Evolutionary conservation across 2,329 filamentous ascomycete species (phyloP).

Genomic region (Huntiella bhutanensis): DNA sequence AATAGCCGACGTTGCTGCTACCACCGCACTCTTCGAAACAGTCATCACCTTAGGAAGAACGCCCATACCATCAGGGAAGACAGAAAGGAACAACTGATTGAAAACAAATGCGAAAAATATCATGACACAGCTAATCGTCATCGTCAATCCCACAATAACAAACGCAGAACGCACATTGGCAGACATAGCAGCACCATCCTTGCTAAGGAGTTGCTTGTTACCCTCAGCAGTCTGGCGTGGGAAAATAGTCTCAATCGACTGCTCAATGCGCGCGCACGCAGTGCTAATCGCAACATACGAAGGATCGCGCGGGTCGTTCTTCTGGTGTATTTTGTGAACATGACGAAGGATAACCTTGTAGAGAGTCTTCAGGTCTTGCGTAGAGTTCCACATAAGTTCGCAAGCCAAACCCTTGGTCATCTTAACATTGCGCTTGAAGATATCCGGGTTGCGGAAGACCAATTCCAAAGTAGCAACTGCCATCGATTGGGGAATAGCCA

Average conservation of each 20-base stretch:
- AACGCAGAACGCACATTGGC: constrained; percentile 47
- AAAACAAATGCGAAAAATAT: constrained; percentile 10
- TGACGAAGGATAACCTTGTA: constrained; percentile 70
- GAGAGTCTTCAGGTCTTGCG: constrained; percentile 67
- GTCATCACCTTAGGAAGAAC: neutral
- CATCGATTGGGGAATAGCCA: constrained; percentile 92
- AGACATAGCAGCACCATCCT: constrained; percentile 30
- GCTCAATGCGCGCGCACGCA: constrained; percentile 72
- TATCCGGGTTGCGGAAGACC: constrained; percentile 74
- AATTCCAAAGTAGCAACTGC: constrained; percentile 86
- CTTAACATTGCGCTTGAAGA: constrained; percentile 81
- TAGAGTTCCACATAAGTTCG: constrained; percentile 76
- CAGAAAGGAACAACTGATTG: constrained; percentile 8
- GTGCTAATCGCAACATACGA: constrained; percentile 85
- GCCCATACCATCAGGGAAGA: constrained; percentile 6
- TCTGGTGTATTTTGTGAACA: constrained; percentile 65
- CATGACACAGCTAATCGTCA: constrained; percentile 37
- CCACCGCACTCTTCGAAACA: neutral
- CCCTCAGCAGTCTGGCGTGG: constrained; percentile 56
- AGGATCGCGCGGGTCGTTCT: constrained; percentile 85
- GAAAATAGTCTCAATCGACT: constrained; percentile 89
- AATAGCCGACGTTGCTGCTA: neutral
- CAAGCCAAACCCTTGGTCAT: constrained; percentile 93
- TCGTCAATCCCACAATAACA: constrained; percentile 48
- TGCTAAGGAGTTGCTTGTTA: constrained; percentile 24